These are phyloP conservation scores for Protomyces lactucae-debilis DNA, from an alignment of 1,139 yeast species.

Conservation along the genomic window DNA sequence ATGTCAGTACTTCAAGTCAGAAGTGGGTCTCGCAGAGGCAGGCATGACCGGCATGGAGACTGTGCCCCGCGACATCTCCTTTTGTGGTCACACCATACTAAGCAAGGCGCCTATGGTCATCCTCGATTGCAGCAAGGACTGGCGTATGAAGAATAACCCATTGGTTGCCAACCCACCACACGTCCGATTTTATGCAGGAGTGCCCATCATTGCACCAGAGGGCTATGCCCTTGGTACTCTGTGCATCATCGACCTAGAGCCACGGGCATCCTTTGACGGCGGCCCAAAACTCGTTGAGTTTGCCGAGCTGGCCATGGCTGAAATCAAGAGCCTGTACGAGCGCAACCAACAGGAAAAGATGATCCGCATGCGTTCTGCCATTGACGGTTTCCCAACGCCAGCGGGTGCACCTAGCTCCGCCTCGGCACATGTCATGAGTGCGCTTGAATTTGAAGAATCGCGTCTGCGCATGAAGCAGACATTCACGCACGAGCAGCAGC, in stretches of 20 bases:
- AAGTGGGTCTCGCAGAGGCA: conserved; percentile 14
- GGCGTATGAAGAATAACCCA: conserved; percentile 33
- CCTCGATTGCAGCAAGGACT: conserved; percentile 30
- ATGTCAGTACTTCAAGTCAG: conserved; percentile 26
- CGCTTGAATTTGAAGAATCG: conserved; percentile 15
- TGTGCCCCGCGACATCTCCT: conserved; percentile 30
- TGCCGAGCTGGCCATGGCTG: conserved; percentile 29
- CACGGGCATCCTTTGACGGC: conserved; percentile 29
- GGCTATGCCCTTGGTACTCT: conserved; percentile 32
- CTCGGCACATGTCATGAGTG: conserved; percentile 12
- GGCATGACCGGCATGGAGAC: conserved; percentile 19
- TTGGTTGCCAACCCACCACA: conserved; percentile 29
- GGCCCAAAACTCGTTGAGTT: conserved; percentile 28
- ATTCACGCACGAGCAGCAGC: conserved; percentile 26
- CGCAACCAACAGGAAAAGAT: conserved; percentile 20
- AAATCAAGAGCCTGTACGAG: conserved; percentile 23
- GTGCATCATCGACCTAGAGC: conserved; percentile 29
- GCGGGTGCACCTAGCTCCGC: neutral
- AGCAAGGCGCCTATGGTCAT: conserved; percentile 31
- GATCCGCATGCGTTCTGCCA: conserved; percentile 13
- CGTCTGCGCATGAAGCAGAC: conserved; percentile 15
- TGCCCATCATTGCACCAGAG: conserved; percentile 31
- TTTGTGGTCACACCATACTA: conserved; percentile 32
- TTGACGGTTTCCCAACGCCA: conserved; percentile 13
- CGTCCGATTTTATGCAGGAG: conserved; percentile 33